Evolutionary conservation across 2,329 filamentous ascomycete genomes (phyloP).

Genomic region (Eutypella sp.): DNA sequence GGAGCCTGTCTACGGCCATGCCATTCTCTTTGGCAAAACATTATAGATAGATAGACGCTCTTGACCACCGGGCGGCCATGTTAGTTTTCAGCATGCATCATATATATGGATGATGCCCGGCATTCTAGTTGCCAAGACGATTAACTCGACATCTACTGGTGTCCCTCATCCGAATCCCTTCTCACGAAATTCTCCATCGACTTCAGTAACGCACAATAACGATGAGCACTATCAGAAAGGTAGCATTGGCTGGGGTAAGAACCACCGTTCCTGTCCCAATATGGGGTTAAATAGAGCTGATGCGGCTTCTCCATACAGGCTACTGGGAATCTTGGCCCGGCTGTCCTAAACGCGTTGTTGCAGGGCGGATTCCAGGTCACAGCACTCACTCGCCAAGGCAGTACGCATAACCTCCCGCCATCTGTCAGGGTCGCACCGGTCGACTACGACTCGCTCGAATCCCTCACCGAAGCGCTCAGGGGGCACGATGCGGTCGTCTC

Average conservation of each 20-base stretch:
- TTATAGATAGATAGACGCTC: too few species aligned
- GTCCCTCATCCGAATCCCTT: conserved; percentile 2
- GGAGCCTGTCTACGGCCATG: too few species aligned
- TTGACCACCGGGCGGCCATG: too few species aligned
- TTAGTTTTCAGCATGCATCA: too few species aligned
- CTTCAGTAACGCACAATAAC: conserved; percentile 1
- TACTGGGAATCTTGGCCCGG: conserved; percentile 31
- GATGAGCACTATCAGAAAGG: conserved; percentile 15
- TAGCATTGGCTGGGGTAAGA: conserved; percentile 17
- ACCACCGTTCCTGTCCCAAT: neutral
- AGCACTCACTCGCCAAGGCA: conserved; percentile 48
- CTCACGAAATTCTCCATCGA: conserved; percentile 1
- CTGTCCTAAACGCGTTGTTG: conserved; percentile 34
- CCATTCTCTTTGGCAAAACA: too few species aligned
- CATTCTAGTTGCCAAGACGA: too few species aligned
- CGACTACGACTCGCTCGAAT: conserved; percentile 43
- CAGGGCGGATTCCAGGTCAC: conserved; percentile 44
- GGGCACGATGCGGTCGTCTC: conserved; percentile 54
- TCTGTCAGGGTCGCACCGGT: conserved; percentile 39
- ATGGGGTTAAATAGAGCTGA: neutral
- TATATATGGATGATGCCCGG: too few species aligned
- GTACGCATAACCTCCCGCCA: conserved; percentile 28
- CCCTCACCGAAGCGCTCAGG: conserved; percentile 45
- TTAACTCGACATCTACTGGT: conserved; percentile 1
- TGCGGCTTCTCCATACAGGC: conserved; percentile 6